Conservation (phyloP, 768 basidiomycete species). For the Suillus alpinus region DNA sequence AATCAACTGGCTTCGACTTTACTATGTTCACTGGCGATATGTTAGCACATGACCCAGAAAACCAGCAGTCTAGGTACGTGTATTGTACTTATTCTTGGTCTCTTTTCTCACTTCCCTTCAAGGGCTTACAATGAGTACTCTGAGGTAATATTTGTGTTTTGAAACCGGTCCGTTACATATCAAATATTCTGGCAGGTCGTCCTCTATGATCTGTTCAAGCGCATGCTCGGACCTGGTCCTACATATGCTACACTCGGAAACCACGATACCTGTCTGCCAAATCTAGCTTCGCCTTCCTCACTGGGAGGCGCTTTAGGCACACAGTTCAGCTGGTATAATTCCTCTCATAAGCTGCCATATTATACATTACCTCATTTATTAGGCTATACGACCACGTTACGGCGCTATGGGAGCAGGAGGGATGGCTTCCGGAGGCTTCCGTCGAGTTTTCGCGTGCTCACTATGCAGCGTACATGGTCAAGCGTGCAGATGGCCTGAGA, state of each 20-base stretch:
- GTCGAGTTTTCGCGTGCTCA: conserved; percentile 60
- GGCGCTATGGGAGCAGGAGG: conserved; percentile 64
- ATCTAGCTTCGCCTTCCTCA: conserved; percentile 57
- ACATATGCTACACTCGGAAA: conserved; percentile 76
- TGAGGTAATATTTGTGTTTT: conserved; percentile 43
- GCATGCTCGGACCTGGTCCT: conserved; percentile 61
- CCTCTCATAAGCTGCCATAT: neutral
- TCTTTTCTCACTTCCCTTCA: conserved; percentile 5
- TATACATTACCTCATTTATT: neutral
- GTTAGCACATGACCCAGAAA: conserved; percentile 67
- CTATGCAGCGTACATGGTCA: conserved; percentile 72
- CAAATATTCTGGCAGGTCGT: conserved; percentile 41
- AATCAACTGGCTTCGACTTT: conserved; percentile 59
- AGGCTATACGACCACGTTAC: conserved; percentile 82
- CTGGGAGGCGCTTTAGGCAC: conserved; percentile 51
- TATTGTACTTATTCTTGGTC: neutral
- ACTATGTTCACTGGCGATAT: conserved; percentile 73
- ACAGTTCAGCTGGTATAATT: conserved; percentile 46
- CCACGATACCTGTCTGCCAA: conserved; percentile 65
- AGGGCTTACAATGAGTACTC: conserved; percentile 61
- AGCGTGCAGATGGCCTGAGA: conserved; percentile 61
- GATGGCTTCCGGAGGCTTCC: conserved; percentile 62
- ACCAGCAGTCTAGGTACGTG: conserved; percentile 56
- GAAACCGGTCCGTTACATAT: conserved; percentile 8
- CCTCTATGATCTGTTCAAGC: conserved; percentile 65